These are phyloP conservation scores for Arthroderma sp. DNA, from an alignment of 2,329 filamentous ascomycete genomes.

Conservation along the genomic window DNA sequence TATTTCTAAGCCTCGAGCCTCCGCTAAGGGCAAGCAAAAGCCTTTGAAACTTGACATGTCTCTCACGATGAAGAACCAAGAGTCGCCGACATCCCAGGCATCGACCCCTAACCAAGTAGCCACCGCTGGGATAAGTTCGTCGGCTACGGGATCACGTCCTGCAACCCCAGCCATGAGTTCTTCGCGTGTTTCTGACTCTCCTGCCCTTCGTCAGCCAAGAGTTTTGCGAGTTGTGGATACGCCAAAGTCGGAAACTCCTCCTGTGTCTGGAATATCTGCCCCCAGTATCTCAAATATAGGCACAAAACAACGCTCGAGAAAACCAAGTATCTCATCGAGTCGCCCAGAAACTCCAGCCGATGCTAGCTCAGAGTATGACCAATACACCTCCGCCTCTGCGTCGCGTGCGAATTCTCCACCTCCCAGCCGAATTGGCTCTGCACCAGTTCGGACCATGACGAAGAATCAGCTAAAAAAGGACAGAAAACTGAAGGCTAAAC, in stretches of 20 bases:
- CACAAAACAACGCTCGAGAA: constrained; percentile 21
- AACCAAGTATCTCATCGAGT: constrained; percentile 41
- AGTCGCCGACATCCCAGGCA: constrained; percentile 12
- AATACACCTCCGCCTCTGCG: constrained; percentile 44
- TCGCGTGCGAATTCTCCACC: constrained; percentile 48
- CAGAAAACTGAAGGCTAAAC: constrained; percentile 36
- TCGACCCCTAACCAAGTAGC: constrained; percentile 14
- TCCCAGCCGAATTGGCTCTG: constrained; percentile 43
- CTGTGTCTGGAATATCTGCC: constrained; percentile 17
- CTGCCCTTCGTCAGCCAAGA: constrained; percentile 30
- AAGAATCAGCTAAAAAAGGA: constrained; percentile 52
- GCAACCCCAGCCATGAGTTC: constrained; percentile 32
- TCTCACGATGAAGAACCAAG: constrained; percentile 9
- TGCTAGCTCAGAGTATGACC: constrained; percentile 44
- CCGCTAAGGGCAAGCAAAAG: constrained; percentile 16
- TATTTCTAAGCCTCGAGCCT: background rate
- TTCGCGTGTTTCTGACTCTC: constrained; percentile 27
- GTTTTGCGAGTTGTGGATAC: constrained; percentile 47
- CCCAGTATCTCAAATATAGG: constrained; percentile 22
- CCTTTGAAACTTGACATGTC: constrained; percentile 24
- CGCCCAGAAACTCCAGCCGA: constrained; percentile 50
- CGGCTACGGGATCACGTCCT: constrained; percentile 34
- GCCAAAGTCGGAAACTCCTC: constrained; percentile 36
- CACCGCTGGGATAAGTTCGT: constrained; percentile 17
- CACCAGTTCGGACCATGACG: constrained; percentile 45